These are phyloP conservation scores for Cladophialophora bantiana DNA, from an alignment of 2,329 filamentous ascomycete species.

Conservation along the genomic window DNA sequence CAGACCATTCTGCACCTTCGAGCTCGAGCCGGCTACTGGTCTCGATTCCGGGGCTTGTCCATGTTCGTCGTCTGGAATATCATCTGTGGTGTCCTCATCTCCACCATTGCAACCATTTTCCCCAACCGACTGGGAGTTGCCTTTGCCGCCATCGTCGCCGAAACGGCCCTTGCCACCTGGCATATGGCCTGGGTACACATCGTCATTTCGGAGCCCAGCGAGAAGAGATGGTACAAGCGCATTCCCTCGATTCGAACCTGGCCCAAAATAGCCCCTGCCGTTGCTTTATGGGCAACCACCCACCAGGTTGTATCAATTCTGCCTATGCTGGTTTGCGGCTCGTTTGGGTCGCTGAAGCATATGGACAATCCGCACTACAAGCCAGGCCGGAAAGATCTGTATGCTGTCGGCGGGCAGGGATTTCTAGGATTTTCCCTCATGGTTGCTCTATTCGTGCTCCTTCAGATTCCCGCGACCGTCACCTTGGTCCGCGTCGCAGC, in stretches of 20 bases:
- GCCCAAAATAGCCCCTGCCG: slow-evolving; percentile 73
- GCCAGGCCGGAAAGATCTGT: slow-evolving; percentile 46
- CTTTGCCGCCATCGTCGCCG: slow-evolving; percentile 63
- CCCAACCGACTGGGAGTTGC: slow-evolving; percentile 55
- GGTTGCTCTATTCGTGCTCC: slow-evolving; percentile 61
- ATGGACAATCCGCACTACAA: slow-evolving; percentile 43
- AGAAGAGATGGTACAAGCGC: slow-evolving; percentile 70
- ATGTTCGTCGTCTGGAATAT: slow-evolving; percentile 59
- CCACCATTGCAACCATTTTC: slow-evolving; percentile 55
- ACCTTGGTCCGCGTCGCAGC: slow-evolving; percentile 84
- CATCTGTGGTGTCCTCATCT: slow-evolving; percentile 52
- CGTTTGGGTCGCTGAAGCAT: slow-evolving; percentile 58
- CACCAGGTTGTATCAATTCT: slow-evolving; percentile 55
- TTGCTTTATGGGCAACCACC: slow-evolving; percentile 66
- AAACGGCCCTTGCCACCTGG: slow-evolving; percentile 70
- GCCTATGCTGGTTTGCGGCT: slow-evolving; percentile 52
- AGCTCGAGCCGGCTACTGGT: slow-evolving; percentile 67
- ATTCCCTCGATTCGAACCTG: slow-evolving; percentile 72
- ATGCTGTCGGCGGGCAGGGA: slow-evolving; percentile 49
- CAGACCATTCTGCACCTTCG: slow-evolving; percentile 67
- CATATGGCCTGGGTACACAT: slow-evolving; percentile 84
- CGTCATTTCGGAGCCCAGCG: slow-evolving; percentile 74
- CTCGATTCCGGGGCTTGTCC: slow-evolving; percentile 73
- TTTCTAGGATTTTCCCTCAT: slow-evolving; percentile 56
- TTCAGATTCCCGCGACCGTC: slow-evolving; percentile 78